These are phyloP conservation scores for Oryza longistaminata DNA, from an alignment of 176 grass and related monocot species.

Conservation along the genomic window DNA sequence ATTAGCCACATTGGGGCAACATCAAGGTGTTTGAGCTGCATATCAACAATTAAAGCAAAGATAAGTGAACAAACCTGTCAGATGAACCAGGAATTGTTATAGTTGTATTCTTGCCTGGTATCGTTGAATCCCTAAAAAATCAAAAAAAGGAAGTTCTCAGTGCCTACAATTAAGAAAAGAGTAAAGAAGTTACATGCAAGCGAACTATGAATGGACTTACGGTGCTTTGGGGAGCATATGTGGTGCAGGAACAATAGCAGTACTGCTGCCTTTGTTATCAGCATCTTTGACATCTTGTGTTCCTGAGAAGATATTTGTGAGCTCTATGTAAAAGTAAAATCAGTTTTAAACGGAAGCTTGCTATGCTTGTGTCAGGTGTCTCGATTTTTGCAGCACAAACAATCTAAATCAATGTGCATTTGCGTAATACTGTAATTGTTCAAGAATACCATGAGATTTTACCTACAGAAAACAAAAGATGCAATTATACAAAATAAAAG, in stretches of 20 bases:
- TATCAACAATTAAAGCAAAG: conserved; percentile 21
- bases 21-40: neutral
- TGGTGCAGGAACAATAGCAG: conserved; percentile 66
- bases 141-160: neutral
- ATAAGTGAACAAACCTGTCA: conserved; percentile 60
- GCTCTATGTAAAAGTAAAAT: conserved; percentile 29
- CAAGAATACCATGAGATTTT: neutral
- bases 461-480: neutral
- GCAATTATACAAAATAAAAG: neutral
- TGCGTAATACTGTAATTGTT: neutral
- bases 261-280: conserved; percentile 49
- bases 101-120: conserved; percentile 69
- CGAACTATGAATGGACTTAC: conserved; percentile 55
- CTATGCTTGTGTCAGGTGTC: neutral
- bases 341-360: neutral
- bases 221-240: conserved; percentile 83
- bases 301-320: conserved; percentile 48
- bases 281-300: conserved; percentile 48
- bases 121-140: conserved; percentile 52
- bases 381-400: neutral
- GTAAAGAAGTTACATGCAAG: conserved; percentile 14
- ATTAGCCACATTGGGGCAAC: neutral
- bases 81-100: conserved; percentile 66
- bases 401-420: neutral
- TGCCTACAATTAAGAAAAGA: neutral